phyloP scores from a whole-genome alignment of 2,329 filamentous ascomycete species.

The Phialophora tarda region DNA sequence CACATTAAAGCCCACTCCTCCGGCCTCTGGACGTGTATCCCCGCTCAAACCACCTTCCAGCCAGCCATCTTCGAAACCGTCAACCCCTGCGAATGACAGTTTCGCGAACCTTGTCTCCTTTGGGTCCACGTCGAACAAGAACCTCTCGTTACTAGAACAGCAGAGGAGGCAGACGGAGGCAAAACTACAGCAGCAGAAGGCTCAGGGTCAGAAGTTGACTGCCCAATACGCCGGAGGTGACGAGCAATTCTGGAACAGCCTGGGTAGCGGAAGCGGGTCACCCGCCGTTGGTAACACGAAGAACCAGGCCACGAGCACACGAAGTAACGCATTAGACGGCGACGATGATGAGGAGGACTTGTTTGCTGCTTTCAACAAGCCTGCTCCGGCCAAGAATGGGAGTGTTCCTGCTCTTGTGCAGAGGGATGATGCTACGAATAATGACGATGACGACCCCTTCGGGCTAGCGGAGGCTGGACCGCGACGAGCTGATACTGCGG shows the following conservation, averaged over 20 bases:
- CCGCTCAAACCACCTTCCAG: conserved; percentile 45
- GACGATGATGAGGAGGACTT: conserved; percentile 61
- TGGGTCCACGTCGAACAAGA: conserved; percentile 60
- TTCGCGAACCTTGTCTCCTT: conserved; percentile 72
- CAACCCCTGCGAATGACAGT: conserved; percentile 53
- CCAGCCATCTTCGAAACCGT: conserved; percentile 49
- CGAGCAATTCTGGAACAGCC: conserved; percentile 74
- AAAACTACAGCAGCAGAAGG: conserved; percentile 74
- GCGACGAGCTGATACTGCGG: conserved; percentile 55
- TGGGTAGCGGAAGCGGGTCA: conserved; percentile 63
- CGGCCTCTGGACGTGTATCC: conserved; percentile 51
- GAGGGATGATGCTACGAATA: conserved; percentile 42
- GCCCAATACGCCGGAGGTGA: conserved; percentile 73
- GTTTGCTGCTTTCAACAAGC: conserved; percentile 64
- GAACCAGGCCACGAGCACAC: conserved; percentile 6
- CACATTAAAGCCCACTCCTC: conserved; percentile 46
- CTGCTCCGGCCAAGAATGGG: conserved; percentile 44
- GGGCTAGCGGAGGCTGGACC: conserved; percentile 68
- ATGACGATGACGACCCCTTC: conserved; percentile 84
- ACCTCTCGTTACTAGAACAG: conserved; percentile 69
- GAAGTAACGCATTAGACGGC: conserved; percentile 19
- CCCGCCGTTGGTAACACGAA: conserved; percentile 41
- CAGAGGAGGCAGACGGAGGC: conserved; percentile 76
- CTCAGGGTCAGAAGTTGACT: conserved; percentile 73
- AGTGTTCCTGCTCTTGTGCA: conserved; percentile 30